These are phyloP conservation scores for Ophiostoma perfectum DNA, from an alignment of 2,329 filamentous ascomycete genomes.

Conservation along the genomic window DNA sequence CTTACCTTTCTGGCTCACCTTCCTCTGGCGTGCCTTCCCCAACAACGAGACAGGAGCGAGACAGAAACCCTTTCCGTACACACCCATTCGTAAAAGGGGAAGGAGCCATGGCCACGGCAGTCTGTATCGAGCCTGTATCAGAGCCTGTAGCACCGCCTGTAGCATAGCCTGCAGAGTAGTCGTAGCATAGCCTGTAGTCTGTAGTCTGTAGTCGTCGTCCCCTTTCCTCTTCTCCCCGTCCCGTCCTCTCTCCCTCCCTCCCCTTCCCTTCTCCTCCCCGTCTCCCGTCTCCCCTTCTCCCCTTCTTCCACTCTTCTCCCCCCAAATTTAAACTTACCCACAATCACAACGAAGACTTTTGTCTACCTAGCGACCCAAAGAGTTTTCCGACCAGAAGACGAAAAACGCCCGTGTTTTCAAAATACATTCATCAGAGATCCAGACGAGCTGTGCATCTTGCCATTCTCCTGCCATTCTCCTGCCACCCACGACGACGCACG, in stretches of 20 bases:
- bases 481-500: too few relatives aligned
- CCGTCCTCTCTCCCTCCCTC: slow-evolving; percentile 13
- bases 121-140: not conserved
- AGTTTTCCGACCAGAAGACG: not conserved
- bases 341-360: slow-evolving; percentile 8
- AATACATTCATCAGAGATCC: not conserved
- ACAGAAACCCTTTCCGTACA: not conserved
- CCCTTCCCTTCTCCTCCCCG: slow-evolving; percentile 11
- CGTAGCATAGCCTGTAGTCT: not conserved
- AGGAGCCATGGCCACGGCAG: not conserved
- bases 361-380: slow-evolving; percentile 9
- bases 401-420: not conserved
- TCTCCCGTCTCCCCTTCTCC: slow-evolving; percentile 17
- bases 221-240: not conserved
- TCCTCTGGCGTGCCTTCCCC: not conserved
- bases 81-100: not conserved
- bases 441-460: too few relatives aligned
- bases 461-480: too few relatives aligned
- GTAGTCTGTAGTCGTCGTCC: too few relatives aligned
- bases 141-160: not conserved
- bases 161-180: not conserved
- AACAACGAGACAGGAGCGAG: not conserved
- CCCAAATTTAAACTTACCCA: slow-evolving; percentile 9
- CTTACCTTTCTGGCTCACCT: not conserved
- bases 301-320: slow-evolving; percentile 13